Evolutionary conservation across 331 rosid genomes (phyloP), one percentile per base, ranked within the genome.

Genomic region (Prunus yedoensis): DNA sequence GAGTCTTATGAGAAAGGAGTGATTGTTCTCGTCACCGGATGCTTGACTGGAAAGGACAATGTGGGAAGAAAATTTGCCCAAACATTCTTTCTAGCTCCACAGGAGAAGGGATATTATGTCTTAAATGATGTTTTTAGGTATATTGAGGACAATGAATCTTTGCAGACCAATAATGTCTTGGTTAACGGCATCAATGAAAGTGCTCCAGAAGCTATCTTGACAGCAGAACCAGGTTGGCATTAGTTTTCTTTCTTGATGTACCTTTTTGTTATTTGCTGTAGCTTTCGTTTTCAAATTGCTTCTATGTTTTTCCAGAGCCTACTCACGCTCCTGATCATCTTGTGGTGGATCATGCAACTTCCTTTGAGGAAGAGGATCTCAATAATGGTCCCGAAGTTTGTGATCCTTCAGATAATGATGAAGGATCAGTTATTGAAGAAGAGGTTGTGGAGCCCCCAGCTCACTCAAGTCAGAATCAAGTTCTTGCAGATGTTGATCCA

Each of bases 11-110:
- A 83, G 87, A 91, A 89, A 79, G 99, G 99, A 77, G 97, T 95
- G 74, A 89, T 92, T 74, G 99, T 95, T 82, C 81, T 95, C 63
- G 97, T 95, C 27, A 89, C 97, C 18, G 99, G 99, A 62, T 90
- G 99, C 88, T 84, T 95, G 81, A 92, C 99, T 43, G 97, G 96
- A 62, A 95, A 88, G 92, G 97, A 92, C 87, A 84, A 81, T 7
- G 83, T 92, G 85, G 88, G 75, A 74, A 90, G 85, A 86, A 95
- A 85, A 86, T 95, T 95, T 76, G 72, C 99, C 0, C 99, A 95
- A 80, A 85, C 96, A 15, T 95, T 95, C 87, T 95, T 95, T 80
- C 93, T 95, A 68, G 99, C 99, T 85, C 97, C 94, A 45, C 99
- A 95, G 82, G 97, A 92, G 67, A 90, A 92, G 70, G 99, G 97